Evolutionary conservation across 805 yeast genomes (phyloP), one percentile per base, ranked within the genome.

Genomic region (Priceomyces castillae): DNA sequence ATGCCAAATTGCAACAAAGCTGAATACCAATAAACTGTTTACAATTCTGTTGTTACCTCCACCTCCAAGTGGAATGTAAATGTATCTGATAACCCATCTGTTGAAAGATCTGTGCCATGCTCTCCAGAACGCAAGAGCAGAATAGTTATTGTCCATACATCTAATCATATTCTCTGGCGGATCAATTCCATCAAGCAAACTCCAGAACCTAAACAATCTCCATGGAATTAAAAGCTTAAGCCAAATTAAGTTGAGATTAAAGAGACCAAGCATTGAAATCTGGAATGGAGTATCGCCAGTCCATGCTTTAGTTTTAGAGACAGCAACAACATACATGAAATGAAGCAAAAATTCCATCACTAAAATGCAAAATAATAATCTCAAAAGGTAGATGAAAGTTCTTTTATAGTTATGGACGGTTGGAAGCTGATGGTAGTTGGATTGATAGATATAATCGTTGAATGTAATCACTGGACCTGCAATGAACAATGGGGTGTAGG

Each of bases 141-240:
- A 85, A 62, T 83, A 94, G 65, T 94, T 94, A 64, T 94, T 89
- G 61, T 89, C 86, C 81, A 94, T 88, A 60, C 98, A 90, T 46
- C 99, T 74, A 44, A 94, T 82, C 98, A 94, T 94, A 58, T 94
- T 94, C 60, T 94, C 99, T 2, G 99, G 98, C 0, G 98, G 87
- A 57, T 94, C 98, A 41, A 92, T 88, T 0, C 86, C 87, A 62
- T 94, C 99, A n/a, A 87, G 52, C 44, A 94, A 67, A 6, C 94
- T 77, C 99, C 99, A 94, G 51, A 92, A 73, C 49, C 99, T 73
- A 68, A 94, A 94, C 39, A 92, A 67, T 58, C 99, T 76, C 99
- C 99, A 94, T 4, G 99, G 99, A 41, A 94, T 84, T 44, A 94
- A 74, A 31, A 94, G 65, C 61, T 94, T 94, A 51, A 94, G 73